Percentiles rank a stretch among this genome's conserved stretches.
Evolutionary conservation across 805 yeast genomes (phyloP).

Genomic region (Saturnispora ahearnii): DNA sequence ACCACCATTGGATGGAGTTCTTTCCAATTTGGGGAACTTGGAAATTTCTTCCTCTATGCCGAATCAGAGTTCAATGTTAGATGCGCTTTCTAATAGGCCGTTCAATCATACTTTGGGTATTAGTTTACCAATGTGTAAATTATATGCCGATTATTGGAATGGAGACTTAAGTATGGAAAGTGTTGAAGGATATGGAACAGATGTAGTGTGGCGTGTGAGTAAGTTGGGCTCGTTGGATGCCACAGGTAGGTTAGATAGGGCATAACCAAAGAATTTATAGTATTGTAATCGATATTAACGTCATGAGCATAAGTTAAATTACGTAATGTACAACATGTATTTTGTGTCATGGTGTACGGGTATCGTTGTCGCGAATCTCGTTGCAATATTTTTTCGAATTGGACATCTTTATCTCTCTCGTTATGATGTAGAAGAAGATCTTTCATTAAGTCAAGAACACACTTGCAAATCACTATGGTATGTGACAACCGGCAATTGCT

Average conservation of each 20-base stretch:
- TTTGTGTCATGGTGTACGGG: not conserved
- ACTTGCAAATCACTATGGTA: not conserved
- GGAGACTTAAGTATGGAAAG: constrained; percentile 79
- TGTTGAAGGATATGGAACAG: constrained; percentile 87
- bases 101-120: constrained; percentile 71
- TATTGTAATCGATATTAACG: not conserved
- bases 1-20: constrained; percentile 18
- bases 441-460: not conserved
- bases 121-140: constrained; percentile 87
- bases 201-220: constrained; percentile 69
- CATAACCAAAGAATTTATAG: constrained; percentile 21
- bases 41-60: constrained; percentile 22
- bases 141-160: constrained; percentile 95
- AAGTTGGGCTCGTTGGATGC: constrained; percentile 65
- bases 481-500: not conserved
- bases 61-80: constrained; percentile 40
- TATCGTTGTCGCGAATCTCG: not conserved
- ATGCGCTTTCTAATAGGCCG: constrained; percentile 60
- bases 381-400: not conserved
- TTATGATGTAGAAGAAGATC: not conserved
- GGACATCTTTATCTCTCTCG: not conserved
- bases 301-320: too few species aligned
- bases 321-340: too few species aligned
- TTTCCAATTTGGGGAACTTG: constrained; percentile 26
- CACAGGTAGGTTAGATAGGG: constrained; percentile 62